Evolutionary conservation across 2,329 filamentous ascomycete species (phyloP), one percentile per base, ranked within the genome.

Genomic region (Ascochyta koolunga): DNA sequence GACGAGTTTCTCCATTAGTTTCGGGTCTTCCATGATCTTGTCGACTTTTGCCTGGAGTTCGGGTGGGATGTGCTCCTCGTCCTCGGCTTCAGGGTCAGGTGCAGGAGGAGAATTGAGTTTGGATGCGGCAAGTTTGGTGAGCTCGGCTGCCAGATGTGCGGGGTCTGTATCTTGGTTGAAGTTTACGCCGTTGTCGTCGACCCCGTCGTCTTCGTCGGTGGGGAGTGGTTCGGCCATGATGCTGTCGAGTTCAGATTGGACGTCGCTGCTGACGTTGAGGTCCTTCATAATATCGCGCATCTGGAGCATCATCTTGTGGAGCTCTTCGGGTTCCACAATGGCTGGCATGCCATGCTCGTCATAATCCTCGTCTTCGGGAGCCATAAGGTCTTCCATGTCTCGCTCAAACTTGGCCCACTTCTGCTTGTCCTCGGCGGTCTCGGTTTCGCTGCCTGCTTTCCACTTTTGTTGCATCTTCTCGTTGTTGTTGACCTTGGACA

Each of bases 1-100:
- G 25, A 61, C 46, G 4, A 74, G 63, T 54, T 71, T 74, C 49
- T 73, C 62, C 57, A 73, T 58, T 1, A 73, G 61, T 15, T 62
- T 59, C 6, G 71, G 71, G 41, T 73, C 70, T 36, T 65, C 54
- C 62, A 74, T 68, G 37, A 74, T 71, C 40, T 67, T 64, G 49
- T 74, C 68, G 31, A 73, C 66, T 36, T 70, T 66, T 36, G 70
- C 68, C 43, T 69, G 58, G 5, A 71, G 58, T n/a, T 70, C 66
- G 3, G 68, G 62, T 15, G 68, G 62, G 2, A 67, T 45, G n/a
- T 65, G 54, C 32, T 65, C 66, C 22, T 62, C 61, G 6, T 52
- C 52, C 11, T 56, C 54, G 4, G 11, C 27, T 6, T 55, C 56
- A 8, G 58, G 48, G 13, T 59, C 58, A 8, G 31, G 33, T 3